These are phyloP conservation scores for Erythrophleum ivorense DNA, from an alignment of 331 rosid genomes.

Conservation along the genomic window DNA sequence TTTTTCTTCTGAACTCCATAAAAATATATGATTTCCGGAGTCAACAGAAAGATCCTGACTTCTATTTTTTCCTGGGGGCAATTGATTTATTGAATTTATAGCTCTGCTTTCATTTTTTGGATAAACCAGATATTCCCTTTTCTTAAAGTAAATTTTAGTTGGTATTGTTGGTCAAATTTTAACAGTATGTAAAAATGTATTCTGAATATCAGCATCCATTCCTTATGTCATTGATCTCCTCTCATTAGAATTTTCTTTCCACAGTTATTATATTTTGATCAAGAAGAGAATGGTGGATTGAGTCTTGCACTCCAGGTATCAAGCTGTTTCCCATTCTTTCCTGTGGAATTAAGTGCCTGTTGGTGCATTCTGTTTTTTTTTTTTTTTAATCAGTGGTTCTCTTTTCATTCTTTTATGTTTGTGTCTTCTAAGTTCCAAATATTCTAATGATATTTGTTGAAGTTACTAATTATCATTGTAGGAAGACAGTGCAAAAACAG, in stretches of 20 bases:
- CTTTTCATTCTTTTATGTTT: not conserved
- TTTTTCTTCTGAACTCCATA: not conserved
- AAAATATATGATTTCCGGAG: slow-evolving; percentile 15
- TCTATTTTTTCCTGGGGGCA: not conserved
- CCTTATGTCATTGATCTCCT: slow-evolving; percentile 21
- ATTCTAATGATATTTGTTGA: slow-evolving; percentile 36
- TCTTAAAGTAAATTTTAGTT: not conserved
- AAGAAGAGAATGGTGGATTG: slow-evolving; percentile 81
- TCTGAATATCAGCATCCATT: not conserved
- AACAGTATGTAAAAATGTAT: slow-evolving; percentile 7
- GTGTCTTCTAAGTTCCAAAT: slow-evolving; percentile 4
- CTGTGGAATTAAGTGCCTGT: slow-evolving; percentile 16
- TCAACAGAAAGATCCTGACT: not conserved
- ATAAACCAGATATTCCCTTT: not conserved
- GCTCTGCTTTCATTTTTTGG: not conserved
- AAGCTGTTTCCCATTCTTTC: slow-evolving; percentile 24
- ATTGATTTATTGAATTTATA: not conserved
- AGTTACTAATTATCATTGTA: slow-evolving; percentile 46
- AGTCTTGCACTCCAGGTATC: slow-evolving; percentile 95
- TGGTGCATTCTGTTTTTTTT: not conserved
- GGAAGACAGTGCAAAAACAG: slow-evolving; percentile 93
- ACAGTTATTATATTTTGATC: slow-evolving; percentile 90
- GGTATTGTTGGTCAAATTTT: slow-evolving; percentile 19
- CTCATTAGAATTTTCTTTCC: slow-evolving; percentile 23
- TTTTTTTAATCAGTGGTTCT: not conserved